A percentile compares a stretch with the other conserved stretches of the same genome.
phyloP scores from a whole-genome alignment of 352 stramenopile species.

The Pythium rhizo-oryzae region DNA sequence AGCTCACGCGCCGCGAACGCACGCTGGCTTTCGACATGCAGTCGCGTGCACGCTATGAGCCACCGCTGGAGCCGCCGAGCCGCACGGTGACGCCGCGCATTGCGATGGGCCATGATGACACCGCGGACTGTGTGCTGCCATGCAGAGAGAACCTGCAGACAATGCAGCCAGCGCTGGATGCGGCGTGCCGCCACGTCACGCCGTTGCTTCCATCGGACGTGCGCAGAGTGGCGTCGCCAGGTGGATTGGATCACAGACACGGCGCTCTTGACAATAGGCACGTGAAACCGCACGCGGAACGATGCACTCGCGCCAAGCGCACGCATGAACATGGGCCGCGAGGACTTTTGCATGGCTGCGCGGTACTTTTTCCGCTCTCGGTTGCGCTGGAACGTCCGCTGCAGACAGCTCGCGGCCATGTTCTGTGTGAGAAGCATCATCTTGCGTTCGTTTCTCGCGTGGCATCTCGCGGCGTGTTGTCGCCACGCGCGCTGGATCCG shows the following conservation, averaged over 20 bases:
- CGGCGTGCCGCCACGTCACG: neutral
- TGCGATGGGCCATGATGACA: neutral
- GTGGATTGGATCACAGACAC: conserved; percentile 45
- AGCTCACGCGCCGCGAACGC: conserved; percentile 27
- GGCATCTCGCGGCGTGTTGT: conserved; percentile 1
- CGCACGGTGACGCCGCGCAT: neutral
- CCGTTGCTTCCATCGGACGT: conserved; percentile 16
- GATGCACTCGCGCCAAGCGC: conserved; percentile 25
- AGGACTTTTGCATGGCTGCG: conserved; percentile 34
- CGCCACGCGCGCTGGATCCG: conserved; percentile 52
- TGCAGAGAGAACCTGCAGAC: neutral
- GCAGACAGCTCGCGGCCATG: conserved; percentile 53
- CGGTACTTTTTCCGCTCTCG: conserved; percentile 36
- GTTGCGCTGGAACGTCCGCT: conserved; percentile 46
- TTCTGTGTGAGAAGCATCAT: conserved; percentile 31
- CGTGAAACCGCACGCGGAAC: conserved; percentile 38
- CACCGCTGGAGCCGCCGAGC: conserved; percentile 7
- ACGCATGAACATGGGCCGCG: conserved; percentile 53
- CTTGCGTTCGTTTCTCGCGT: conserved; percentile 31
- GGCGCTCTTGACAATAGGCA: conserved; percentile 50
- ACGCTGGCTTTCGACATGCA: conserved; percentile 11
- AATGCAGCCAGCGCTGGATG: conserved; percentile 21
- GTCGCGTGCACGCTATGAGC: neutral
- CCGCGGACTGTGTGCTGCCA: conserved; percentile 16
- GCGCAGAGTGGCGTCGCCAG: conserved; percentile 45